A percentile compares a stretch with the other conserved stretches of the same genome.
These are phyloP conservation scores for Chalciporus sp. DNA, from an alignment of 1,284 basidiomycete genomes.

Conservation along the genomic window DNA sequence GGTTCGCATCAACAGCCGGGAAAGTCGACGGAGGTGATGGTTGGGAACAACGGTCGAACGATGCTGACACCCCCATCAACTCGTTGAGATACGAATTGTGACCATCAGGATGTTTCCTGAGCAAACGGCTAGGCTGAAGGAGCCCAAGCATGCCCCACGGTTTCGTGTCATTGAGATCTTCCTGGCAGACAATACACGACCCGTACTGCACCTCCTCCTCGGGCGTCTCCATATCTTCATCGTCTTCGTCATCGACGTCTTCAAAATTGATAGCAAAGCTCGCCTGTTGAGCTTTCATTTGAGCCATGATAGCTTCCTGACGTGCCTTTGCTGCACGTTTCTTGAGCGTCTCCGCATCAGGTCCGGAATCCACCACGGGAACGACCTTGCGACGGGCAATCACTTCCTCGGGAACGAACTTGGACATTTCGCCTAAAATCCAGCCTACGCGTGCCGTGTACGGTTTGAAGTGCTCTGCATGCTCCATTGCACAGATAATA, in stretches of 20 bases:
- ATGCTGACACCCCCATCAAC: slow-evolving; percentile 63
- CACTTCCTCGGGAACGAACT: slow-evolving; percentile 59
- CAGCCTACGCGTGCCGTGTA: slow-evolving; percentile 75
- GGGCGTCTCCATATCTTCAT: slow-evolving; percentile 53
- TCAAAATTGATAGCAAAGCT: slow-evolving; percentile 81
- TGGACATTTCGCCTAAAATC: slow-evolving; percentile 67
- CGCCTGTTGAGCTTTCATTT: slow-evolving; percentile 91
- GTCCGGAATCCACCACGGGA: slow-evolving; percentile 38
- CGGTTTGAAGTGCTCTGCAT: slow-evolving; percentile 69
- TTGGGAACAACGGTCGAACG: slow-evolving; percentile 60
- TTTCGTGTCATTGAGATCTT: slow-evolving; percentile 75
- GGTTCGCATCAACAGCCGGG: slow-evolving; percentile 54
- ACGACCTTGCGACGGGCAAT: slow-evolving; percentile 48
- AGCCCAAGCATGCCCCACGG: slow-evolving; percentile 91
- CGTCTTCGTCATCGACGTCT: slow-evolving; percentile 54
- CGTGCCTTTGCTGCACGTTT: slow-evolving; percentile 82
- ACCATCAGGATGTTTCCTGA: slow-evolving; percentile 81
- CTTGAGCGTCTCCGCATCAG: slow-evolving; percentile 68
- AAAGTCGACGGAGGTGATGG: slow-evolving; percentile 40
- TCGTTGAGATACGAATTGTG: slow-evolving; percentile 75
- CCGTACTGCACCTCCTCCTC: slow-evolving; percentile 71
- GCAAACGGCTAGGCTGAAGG: slow-evolving; percentile 85
- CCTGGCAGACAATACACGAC: slow-evolving; percentile 97
- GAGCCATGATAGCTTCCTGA: slow-evolving; percentile 88
- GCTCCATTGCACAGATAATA: slow-evolving; percentile 75